Evolutionary conservation across 2,329 filamentous ascomycete genomes (phyloP), one percentile per base, ranked within the genome.

Genomic region (Amesomyces nigricolor): DNA sequence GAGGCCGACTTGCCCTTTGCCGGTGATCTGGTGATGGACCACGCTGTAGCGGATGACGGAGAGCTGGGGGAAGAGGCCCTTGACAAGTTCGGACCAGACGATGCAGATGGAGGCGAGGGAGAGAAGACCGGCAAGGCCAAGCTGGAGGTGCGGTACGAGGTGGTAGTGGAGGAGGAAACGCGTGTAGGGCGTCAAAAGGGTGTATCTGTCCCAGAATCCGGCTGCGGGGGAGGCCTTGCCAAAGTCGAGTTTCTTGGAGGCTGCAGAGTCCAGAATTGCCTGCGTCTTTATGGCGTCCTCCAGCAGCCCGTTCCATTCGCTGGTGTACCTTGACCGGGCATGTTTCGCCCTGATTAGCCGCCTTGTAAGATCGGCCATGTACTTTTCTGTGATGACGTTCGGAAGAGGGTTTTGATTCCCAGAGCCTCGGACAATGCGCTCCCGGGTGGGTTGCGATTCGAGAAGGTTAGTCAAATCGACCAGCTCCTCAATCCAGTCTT

Each of bases 401-500:
- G 92, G 92, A 2, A 92, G 45, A 6, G 47, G 48, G 39, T 50
- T 75, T 51, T 66, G 68, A 16, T 75, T 72, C 29, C 77, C 72
- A 17, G 73, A 70, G 43, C 75, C 67, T 17, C 73, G 70, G 30
- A 75, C 48, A 13, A 58, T 37, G 17, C 51, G 53, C 14, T 68
- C 45, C 69, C 65, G 44, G 71, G 62, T 44, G 70, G 79, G 75
- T 42, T 75, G 75, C 4, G 76, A 74, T 62, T 92, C 89, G 2
- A 85, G 81, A 5, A 89, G 71, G 63, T 81, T 85, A 44, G 85
- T 84, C 60, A 86, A 82, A 61, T 97, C 92, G 2, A 83, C 85
- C 32, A 99, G 75, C 67, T 99, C 94, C 62, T 97, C 92, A 61
- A 99, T 95, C 94, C 94, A 99, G 63, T 96, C 91, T 62, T 86